phyloP scores from a whole-genome alignment of 1,284 basidiomycete genomes.

The Ceratobasidium sp. region DNA sequence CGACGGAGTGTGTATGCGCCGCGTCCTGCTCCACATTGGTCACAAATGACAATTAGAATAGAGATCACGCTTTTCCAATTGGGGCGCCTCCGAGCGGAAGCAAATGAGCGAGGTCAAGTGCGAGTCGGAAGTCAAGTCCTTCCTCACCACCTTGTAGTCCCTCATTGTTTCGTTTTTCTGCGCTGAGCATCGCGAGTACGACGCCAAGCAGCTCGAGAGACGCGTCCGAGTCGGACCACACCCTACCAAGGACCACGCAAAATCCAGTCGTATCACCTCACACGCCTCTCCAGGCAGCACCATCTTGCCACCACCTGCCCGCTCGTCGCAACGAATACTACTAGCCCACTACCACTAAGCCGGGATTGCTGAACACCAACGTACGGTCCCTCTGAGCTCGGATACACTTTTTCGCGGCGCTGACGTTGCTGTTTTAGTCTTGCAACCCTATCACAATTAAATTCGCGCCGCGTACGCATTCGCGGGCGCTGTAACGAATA shows the following conservation, averaged over 20 bases:
- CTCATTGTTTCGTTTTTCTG: constrained; percentile 43
- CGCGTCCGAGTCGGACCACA: constrained; percentile 27
- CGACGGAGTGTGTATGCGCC: constrained; percentile 11
- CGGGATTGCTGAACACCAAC: constrained; percentile 7
- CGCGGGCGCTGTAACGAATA: constrained; percentile 41
- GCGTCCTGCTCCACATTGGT: constrained; percentile 7
- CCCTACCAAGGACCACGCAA: constrained; percentile 25
- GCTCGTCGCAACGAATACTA: constrained; percentile 29
- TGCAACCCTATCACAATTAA: constrained; percentile 43
- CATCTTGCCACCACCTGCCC: constrained; percentile 58
- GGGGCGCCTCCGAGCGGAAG: constrained; percentile 41
- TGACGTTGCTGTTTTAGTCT: constrained; percentile 26
- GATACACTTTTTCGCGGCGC: background rate
- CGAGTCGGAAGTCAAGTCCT: constrained; percentile 26
- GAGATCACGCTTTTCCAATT: constrained; percentile 30
- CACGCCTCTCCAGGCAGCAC: constrained; percentile 62
- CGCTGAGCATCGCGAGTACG: constrained; percentile 37
- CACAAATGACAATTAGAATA: constrained; percentile 22
- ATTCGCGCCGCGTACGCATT: constrained; percentile 39
- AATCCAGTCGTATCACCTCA: constrained; percentile 31
- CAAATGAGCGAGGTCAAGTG: constrained; percentile 38
- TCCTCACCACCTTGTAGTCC: constrained; percentile 40
- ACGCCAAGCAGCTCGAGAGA: constrained; percentile 37
- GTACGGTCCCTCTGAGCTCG: background rate
- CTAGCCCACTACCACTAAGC: constrained; percentile 22